Conservation (phyloP, 202 grass and related monocot genomes). For the Bolboschoenoplectus hybrid region DNA sequence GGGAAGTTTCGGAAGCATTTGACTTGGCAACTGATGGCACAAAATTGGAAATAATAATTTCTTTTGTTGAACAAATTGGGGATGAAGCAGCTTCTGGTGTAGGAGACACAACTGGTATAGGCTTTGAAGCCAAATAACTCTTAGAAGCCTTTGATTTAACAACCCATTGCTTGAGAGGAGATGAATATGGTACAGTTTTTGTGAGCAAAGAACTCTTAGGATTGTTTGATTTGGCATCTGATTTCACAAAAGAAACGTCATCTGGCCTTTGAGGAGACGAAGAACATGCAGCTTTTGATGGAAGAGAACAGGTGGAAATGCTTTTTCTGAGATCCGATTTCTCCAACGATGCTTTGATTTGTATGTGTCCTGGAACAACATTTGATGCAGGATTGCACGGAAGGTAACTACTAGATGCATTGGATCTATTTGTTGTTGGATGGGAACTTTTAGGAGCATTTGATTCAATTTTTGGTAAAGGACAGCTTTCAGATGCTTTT, state of each 20-base stretch:
- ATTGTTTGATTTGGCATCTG: background rate
- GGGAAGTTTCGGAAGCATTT: background rate
- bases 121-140: background rate
- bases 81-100: background rate
- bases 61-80: background rate
- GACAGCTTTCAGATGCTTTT: background rate
- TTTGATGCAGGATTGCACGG: background rate
- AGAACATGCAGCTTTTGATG: background rate
- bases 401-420: background rate
- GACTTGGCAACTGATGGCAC: background rate
- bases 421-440: background rate
- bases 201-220: background rate
- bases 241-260: background rate
- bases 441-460: background rate
- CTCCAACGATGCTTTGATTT: background rate
- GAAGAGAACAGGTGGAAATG: background rate
- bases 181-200: background rate
- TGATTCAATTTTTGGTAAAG: background rate
- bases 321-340: background rate
- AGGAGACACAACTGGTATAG: background rate
- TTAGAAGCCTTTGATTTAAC: slow-evolving; percentile 4
- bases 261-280: background rate
- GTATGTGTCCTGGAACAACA: background rate
- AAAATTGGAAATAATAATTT: background rate
- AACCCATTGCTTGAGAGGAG: background rate